Base-by-base conservation (phyloP, 2,329 filamentous ascomycete species). In the Penicillium concentricum region DNA sequence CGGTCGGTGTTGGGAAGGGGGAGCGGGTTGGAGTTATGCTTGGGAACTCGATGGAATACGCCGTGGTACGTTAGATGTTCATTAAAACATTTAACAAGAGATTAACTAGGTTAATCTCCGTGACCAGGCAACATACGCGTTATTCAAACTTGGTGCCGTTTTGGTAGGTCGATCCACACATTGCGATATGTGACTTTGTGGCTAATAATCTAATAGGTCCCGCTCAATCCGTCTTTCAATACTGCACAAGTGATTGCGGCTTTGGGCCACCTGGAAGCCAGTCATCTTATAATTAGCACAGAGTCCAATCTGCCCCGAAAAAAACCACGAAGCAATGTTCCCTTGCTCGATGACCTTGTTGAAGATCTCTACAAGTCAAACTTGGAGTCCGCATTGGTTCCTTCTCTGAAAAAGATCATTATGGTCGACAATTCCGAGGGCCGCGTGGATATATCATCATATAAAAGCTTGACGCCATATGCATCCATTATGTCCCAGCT, bases 81-180 rank as follows among this genome's bases (percentile, higher is more conserved):
- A 5, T 8, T 15, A 3, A 24, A 34, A 24, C 6, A 22, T 12
- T 2, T 3, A 34, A 4, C 18, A 12, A n/a, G 18, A 5, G 22
- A 28, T 28, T 16, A 28, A 28, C 4, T 7, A 37, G 22, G 22
- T 46, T 67, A 59, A 67, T 32, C 54, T 57, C 53, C 10, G 2
- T 5, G 41, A 34, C 35, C 50, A 76, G 81, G 72, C 74, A 20
- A 93, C 89, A 6, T 97, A 97, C 75, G 92, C 92, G 0, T 74
- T 94, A 53, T 96, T 93, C 79, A 97, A 97, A 75, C 82, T 97
- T 10, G 94, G 94, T n/a, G 93, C 91, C 24, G 85, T 97, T 49
- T 79, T 97, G 60, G 92, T 86, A 71, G 59, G 76, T 65, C 38
- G 15, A 9, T 18, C 18, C 16, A 13, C 26, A 38, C 35, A 44